Evolutionary conservation across 1,139 yeast genomes (phyloP), one percentile per base, ranked within the genome.

Genomic region (Debaryomyces coudertii): DNA sequence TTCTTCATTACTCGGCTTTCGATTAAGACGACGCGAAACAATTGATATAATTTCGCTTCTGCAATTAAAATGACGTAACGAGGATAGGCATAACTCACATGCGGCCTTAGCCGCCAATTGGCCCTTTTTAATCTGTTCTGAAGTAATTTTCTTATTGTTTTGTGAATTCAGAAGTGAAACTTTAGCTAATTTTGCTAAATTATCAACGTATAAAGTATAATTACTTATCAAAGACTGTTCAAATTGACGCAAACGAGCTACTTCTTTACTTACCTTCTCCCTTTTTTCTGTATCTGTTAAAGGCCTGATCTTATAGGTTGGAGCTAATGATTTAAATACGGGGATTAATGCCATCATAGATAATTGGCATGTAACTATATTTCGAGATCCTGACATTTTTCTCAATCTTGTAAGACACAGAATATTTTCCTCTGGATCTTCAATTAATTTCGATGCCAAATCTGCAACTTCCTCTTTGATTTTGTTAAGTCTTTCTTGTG

Each of bases 351-450:
- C 85, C 55, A 90, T 71, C 47, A 89, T 70, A 0, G 96, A 80
- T 48, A 90, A 75, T 64, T 87, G 90, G 47, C 87, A 76, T 5
- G 90, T 83, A 46, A 82, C 83, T 37, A 84, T 74, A 55, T 86
- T 83, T 55, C 77, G 79, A 1, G 93, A 83, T 49, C 75, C 78
- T 1, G 89, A 76, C 85, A 89, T 83, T 52, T 81, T 85, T 39
- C 92, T 73, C 44, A 93, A 71, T 58, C 92, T 80, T 2, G 87
- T 77, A 22, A 93, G 71, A 42, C 84, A 76, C 5, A 79, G 65
- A 11, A 86, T 74, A 60, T 92, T 82, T 58, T 89, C 96, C 62
- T 93, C 98, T 1, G 99, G 97, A 50, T 90, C 90, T 63, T 92
- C 96, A 58, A 84, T 83, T 35, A 93, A 68, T 44, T 78, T 79